Percentiles rank a stretch among this genome's conserved stretches.
These are phyloP conservation scores for Apiotrichum gracile DNA, from an alignment of 1,284 basidiomycete genomes.

Conservation along the genomic window DNA sequence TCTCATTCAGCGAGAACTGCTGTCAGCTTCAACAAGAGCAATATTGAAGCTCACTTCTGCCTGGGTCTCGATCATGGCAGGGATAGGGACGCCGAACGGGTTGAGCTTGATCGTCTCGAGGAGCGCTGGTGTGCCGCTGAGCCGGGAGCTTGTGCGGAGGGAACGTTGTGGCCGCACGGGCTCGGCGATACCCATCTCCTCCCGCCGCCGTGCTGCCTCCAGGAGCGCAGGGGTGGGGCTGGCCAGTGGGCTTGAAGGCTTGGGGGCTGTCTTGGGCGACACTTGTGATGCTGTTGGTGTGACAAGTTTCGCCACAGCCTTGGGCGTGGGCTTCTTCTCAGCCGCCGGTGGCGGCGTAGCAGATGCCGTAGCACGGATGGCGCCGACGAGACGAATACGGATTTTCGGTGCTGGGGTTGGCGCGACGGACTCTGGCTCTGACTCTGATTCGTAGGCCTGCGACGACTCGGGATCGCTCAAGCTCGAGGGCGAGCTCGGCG, in stretches of 20 bases:
- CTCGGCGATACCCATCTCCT: no score
- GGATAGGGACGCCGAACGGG: neutral
- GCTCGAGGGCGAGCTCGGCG: neutral
- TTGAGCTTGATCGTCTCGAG: neutral
- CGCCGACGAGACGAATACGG: neutral
- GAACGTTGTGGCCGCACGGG: no score
- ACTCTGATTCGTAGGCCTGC: neutral
- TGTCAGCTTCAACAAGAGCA: neutral
- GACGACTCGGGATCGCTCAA: constrained; percentile 1
- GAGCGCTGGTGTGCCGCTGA: neutral
- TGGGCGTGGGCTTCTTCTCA: no score
- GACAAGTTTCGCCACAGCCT: no score
- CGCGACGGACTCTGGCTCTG: neutral
- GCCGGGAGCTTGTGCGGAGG: neutral
- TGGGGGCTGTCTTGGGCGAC: no score
- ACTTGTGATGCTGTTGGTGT: no score
- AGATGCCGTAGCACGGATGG: no score
- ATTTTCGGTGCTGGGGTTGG: neutral
- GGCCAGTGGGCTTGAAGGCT: no score
- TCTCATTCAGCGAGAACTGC: constrained; percentile 4
- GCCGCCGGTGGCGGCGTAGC: neutral
- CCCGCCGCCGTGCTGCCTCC: no score
- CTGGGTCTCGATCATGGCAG: neutral
- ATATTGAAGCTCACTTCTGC: neutral
- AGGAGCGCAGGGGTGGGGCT: no score